Evolutionary conservation across 129 eudicot genomes (phyloP), one percentile per base, ranked within the genome.

Genomic region (Centrapalus pauciflorus): DNA sequence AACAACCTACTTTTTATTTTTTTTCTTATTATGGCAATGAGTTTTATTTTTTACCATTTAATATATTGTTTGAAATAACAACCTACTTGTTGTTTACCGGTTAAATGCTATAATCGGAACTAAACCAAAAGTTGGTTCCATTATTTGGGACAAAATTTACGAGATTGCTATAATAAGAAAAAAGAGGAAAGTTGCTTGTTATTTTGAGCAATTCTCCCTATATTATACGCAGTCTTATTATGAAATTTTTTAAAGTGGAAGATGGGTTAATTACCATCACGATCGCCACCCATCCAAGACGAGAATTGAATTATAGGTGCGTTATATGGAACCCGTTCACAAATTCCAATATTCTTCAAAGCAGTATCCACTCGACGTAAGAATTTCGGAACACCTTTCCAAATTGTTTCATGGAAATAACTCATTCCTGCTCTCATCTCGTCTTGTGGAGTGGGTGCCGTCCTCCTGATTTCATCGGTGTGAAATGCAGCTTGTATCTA

Each of bases 391-490:
- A 89, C 95, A 19, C 96, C 96, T 46, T 89, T 89, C 96, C 96
- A 89, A 34, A 89, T 89, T 1, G 90, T 90, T 74, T 90, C 97
- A 25, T 90, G 97, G 67, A 90, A 90, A 72, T 90, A 90, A 70
- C 97, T 90, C 97, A 90, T 90, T 64, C 97, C 97, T 7, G 90
- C 90, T 54, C 95, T 90, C 97, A 86, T 86, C 72, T 89, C 96
- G 63, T 89, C 94, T 76, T 85, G 96, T 27, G 96, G 96, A 50
- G 96, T 82, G 29, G 93, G 93, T 4, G 92, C 82, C 1, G 79
- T 85, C 69, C 96, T 85, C 62, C 94, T 52, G 20, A 89, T 89
- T 76, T 89, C 96, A 77, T 89, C 95, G 3, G 96, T 89, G 62
- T 92, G 94, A 62, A 89, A 89, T 16, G 96, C 95, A 78, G 96